phyloP scores from a whole-genome alignment of 257 asterid species.

The Solanum appendiculatum region DNA sequence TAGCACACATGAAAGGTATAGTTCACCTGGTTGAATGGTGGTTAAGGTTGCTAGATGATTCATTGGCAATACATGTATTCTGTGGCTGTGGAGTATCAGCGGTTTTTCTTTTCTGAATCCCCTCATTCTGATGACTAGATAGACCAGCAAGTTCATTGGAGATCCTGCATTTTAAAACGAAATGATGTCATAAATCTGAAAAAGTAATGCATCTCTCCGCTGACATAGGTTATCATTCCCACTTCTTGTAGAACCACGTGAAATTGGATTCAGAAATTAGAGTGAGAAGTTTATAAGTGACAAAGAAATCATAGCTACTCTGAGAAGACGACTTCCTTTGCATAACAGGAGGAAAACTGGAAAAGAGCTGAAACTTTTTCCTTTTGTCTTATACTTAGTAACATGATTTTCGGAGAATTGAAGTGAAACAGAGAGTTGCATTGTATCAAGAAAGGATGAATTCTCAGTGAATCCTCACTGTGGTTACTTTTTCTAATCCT shows the following conservation, averaged over 20 bases:
- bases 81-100: conserved; percentile 18
- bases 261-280: neutral
- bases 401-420: neutral
- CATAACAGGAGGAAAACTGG: neutral
- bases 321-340: neutral
- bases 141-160: conserved; percentile 50
- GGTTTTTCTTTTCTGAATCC: conserved; percentile 27
- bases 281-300: neutral
- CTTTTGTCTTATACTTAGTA: neutral
- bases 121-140: conserved; percentile 32
- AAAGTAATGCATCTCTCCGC: neutral
- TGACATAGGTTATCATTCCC: neutral
- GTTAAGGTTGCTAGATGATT: conserved; percentile 26
- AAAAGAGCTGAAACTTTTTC: neutral
- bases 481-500: neutral
- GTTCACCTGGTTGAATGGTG: conserved; percentile 34
- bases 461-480: neutral
- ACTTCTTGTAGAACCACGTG: neutral
- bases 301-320: neutral
- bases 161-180: conserved; percentile 36
- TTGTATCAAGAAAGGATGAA: neutral
- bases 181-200: neutral
- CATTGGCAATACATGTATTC: conserved; percentile 20
- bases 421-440: neutral
- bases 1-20: neutral